Evolutionary conservation across 257 asterid genomes (phyloP), one percentile per base, ranked within the genome.

Genomic region (Salvia miltiorrhiza): DNA sequence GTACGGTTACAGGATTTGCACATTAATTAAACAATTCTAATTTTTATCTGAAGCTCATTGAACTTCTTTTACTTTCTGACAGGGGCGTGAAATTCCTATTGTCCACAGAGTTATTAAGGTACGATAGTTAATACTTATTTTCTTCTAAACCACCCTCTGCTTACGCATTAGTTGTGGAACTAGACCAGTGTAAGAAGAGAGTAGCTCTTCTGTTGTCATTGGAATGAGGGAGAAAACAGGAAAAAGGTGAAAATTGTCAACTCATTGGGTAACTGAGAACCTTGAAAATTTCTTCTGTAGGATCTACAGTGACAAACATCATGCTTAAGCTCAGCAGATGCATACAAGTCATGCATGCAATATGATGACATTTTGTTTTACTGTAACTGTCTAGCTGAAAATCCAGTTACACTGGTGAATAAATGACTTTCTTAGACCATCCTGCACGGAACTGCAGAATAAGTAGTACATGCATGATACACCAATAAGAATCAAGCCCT

Each of bases 1-100:
- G 35, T 50, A 19, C 17, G 40, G 26, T 40, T n/a, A 52, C 64
- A 64, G 35, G 64, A 30, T 72, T 65, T 71, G 35, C 48, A 63
- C 9, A n/a, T 37, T 33, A 37, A 57, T 73, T 23, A 63, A 33
- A 23, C 21, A 4, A 20, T 63, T 21, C 1, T 39, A 43, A 45
- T 40, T 66, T n/a, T 53, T 59, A 32, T 21, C 64, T 37, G 28
- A 47, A 30, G 28, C 21, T 39, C 17, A 35, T 68, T 68, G 54
- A 35, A 43, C 26, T 67, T 17, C 20, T 57, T 57, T 57, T 50
- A 30, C 66, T 73, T 76, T 32, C 40, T 74, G 70, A 61, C 85
- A 94, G 99, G 98, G 97, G 12, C 97, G 99, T 45, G 98, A 94
- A 83, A 94, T 94, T 89, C 99, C 99, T 43, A 94, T 94, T 23